Conservation (phyloP, 2,329 filamentous ascomycete species). For the Knufia fluminis region DNA sequence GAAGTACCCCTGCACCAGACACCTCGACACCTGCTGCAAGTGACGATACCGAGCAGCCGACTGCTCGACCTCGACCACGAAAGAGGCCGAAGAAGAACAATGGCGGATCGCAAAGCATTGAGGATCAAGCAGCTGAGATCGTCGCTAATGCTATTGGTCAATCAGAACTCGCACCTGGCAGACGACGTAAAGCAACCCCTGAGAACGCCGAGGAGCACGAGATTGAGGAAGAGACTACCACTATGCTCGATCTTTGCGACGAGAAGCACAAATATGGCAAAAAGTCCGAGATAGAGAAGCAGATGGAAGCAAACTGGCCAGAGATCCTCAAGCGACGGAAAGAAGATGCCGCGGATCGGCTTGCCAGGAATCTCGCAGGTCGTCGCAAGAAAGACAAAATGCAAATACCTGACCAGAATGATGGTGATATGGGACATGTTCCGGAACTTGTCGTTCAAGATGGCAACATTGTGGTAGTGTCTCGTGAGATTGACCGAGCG, state of each 20-base stretch:
- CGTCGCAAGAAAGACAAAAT: constrained; percentile 26
- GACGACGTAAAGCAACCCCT: constrained; percentile 23
- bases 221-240: constrained; percentile 46
- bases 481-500: constrained; percentile 47
- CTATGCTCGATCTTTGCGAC: constrained; percentile 50
- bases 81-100: constrained; percentile 8
- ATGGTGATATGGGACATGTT: constrained; percentile 24
- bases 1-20: neutral
- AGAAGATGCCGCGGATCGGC: constrained; percentile 15
- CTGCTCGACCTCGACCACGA: constrained; percentile 5
- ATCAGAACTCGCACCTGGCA: neutral
- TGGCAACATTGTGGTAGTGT: constrained; percentile 48
- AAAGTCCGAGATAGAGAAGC: constrained; percentile 48
- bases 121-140: constrained; percentile 18
- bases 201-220: constrained; percentile 40
- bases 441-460: constrained; percentile 47
- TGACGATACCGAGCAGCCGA: neutral
- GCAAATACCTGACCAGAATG: constrained; percentile 20
- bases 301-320: constrained; percentile 49
- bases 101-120: neutral
- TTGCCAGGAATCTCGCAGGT: constrained; percentile 9
- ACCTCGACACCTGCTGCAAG: neutral
- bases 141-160: constrained; percentile 16
- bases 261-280: constrained; percentile 44
- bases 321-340: constrained; percentile 40